Conservation (phyloP, 2,329 filamentous ascomycete genomes). For the Penicillium vulpinum region DNA sequence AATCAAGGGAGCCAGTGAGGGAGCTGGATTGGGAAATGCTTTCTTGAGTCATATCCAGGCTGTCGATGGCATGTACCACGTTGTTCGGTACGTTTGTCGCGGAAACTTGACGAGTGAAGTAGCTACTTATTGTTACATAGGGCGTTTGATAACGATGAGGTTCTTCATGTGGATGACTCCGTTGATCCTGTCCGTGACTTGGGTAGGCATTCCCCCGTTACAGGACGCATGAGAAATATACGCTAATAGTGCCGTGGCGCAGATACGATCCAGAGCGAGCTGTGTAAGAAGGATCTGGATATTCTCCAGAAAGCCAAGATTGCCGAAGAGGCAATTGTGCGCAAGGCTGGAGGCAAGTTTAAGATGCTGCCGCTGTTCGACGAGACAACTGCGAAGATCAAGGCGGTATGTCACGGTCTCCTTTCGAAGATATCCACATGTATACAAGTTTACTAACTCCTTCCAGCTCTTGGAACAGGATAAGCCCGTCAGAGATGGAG, state of each 20-base stretch:
- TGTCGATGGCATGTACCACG: slow-evolving; percentile 8
- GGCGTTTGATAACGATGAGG: slow-evolving; percentile 1
- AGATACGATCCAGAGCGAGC: slow-evolving; percentile 9
- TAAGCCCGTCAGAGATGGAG: slow-evolving; percentile 8
- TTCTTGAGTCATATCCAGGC: slow-evolving; percentile 8
- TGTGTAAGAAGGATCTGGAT: slow-evolving; percentile 9
- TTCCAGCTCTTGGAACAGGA: slow-evolving; percentile 3
- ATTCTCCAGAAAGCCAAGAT: slow-evolving; percentile 4
- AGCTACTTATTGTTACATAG: not conserved
- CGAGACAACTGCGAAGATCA: slow-evolving; percentile 7
- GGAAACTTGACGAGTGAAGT: not conserved
- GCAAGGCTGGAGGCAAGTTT: slow-evolving; percentile 6
- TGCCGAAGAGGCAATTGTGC: slow-evolving; percentile 5
- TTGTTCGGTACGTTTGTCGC: not conserved
- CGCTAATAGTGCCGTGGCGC: not conserved
- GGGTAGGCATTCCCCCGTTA: not conserved
- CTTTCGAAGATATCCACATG: not conserved
- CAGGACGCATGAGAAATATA: not conserved
- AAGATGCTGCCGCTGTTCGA: slow-evolving; percentile 10
- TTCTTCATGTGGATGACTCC: slow-evolving; percentile 4
- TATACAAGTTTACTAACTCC: not conserved
- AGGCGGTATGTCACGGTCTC: not conserved
- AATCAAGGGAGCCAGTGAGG: slow-evolving; percentile 6
- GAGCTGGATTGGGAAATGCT: slow-evolving; percentile 5
- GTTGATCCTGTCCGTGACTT: slow-evolving; percentile 1